Conservation (phyloP, 2,329 filamentous ascomycete genomes). For the Ophiocordyceps robertsii region DNA sequence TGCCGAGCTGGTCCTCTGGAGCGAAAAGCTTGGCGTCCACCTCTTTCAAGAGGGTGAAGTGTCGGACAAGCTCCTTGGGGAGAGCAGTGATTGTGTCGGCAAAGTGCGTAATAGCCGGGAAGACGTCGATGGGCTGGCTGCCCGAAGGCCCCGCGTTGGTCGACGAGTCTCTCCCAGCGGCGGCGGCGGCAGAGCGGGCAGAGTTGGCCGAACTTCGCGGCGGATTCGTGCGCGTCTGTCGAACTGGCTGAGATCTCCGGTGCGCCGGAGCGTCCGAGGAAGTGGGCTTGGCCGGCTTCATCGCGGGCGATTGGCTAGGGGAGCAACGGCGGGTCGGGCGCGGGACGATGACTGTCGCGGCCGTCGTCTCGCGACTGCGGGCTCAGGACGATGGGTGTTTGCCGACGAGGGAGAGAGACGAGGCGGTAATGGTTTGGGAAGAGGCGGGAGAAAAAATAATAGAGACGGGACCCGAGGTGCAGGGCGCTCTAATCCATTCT, state of each 20-base stretch:
- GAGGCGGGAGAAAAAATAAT: background rate
- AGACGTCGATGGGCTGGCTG: constrained; percentile 52
- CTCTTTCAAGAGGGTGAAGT: constrained; percentile 92
- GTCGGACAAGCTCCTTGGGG: constrained; percentile 86
- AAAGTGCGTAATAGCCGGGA: constrained; percentile 59
- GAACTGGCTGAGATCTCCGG: constrained; percentile 49
- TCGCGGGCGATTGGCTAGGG: constrained; percentile 14
- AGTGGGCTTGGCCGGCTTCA: constrained; percentile 42
- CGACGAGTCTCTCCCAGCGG: constrained; percentile 30
- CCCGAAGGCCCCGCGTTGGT: constrained; percentile 27
- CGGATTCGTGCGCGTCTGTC: constrained; percentile 53
- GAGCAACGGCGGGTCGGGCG: background rate
- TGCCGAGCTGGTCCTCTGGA: constrained; percentile 69
- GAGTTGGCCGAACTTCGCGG: constrained; percentile 37
- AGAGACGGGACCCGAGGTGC: background rate
- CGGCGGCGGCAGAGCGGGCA: constrained; percentile 25
- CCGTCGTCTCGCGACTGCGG: background rate
- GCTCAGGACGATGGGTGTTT: background rate
- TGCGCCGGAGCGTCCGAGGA: constrained; percentile 30
- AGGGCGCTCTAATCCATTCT: background rate
- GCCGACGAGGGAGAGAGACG: background rate
- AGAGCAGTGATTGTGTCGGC: constrained; percentile 85
- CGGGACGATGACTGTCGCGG: background rate
- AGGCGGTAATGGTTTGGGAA: background rate
- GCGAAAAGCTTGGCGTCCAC: constrained; percentile 93